phyloP scores from a whole-genome alignment of 805 yeast genomes.

The Candida patagonica region DNA sequence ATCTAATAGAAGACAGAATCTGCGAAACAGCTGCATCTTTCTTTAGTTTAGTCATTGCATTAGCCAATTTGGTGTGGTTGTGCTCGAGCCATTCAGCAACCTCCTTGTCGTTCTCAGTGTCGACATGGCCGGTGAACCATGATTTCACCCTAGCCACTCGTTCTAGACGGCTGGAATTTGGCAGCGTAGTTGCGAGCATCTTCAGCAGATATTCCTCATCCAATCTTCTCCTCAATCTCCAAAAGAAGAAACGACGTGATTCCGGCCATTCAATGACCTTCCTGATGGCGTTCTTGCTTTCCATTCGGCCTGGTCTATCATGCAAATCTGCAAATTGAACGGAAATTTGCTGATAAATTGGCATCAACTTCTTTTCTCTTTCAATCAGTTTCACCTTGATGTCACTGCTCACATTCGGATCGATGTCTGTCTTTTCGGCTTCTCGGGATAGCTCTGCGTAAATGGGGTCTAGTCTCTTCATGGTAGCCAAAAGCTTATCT shows the following conservation, averaged over 20 bases:
- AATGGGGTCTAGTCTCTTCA: constrained; percentile 76
- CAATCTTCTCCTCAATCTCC: constrained; percentile 95
- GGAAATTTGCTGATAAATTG: constrained; percentile 84
- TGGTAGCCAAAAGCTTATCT: constrained; percentile 81
- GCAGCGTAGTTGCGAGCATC: constrained; percentile 57
- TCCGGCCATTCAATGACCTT: constrained; percentile 78
- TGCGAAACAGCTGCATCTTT: constrained; percentile 18
- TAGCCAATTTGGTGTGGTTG: constrained; percentile 53
- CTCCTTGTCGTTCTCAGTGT: constrained; percentile 61
- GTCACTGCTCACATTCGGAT: constrained; percentile 57
- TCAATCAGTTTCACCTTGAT: constrained; percentile 57
- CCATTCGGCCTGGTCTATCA: constrained; percentile 95
- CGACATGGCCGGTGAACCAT: constrained; percentile 68
- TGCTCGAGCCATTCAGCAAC: constrained; percentile 83
- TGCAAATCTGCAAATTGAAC: constrained; percentile 97
- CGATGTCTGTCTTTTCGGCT: constrained; percentile 39
- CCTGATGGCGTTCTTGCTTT: constrained; percentile 84
- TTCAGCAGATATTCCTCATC: constrained; percentile 82
- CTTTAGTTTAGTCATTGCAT: constrained; percentile 16
- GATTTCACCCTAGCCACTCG: constrained; percentile 79
- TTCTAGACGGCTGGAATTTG: constrained; percentile 60
- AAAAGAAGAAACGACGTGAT: constrained; percentile 94
- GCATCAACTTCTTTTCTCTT: constrained; percentile 73
- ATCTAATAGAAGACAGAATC: constrained; percentile 14
- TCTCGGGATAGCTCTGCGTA: constrained; percentile 56